Conservation (phyloP, 192 early-diverging fungal genomes). For the Mortierella claussenii region DNA sequence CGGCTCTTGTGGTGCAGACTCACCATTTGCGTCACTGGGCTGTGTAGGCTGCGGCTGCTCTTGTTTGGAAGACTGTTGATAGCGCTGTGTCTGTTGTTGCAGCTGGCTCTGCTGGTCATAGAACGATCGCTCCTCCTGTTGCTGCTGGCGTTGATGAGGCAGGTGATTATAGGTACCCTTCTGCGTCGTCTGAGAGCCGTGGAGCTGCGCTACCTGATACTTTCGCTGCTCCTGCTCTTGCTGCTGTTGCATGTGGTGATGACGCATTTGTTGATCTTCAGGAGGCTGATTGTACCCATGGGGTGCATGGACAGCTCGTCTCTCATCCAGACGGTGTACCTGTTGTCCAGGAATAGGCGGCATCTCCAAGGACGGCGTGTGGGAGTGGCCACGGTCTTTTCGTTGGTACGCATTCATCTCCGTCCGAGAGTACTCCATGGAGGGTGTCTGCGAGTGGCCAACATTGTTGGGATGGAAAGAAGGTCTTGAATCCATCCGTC, state of each 20-base stretch:
- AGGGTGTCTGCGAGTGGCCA: slow-evolving; percentile 39
- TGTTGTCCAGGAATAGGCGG: slow-evolving; percentile 39
- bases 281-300: neutral
- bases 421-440: slow-evolving; percentile 16
- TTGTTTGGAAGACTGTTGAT: slow-evolving; percentile 8
- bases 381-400: slow-evolving; percentile 35
- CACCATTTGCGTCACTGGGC: neutral
- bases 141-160: slow-evolving; percentile 9
- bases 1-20: slow-evolving; percentile 20
- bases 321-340: slow-evolving; percentile 43
- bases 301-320: slow-evolving; percentile 6
- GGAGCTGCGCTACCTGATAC: slow-evolving; percentile 8
- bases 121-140: slow-evolving; percentile 14
- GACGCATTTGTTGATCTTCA: neutral
- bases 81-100: slow-evolving; percentile 10
- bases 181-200: slow-evolving; percentile 19
- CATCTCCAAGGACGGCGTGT: slow-evolving; percentile 48
- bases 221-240: neutral
- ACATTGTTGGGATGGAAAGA: slow-evolving; percentile 19
- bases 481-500: slow-evolving; percentile 22
- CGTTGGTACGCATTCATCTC: slow-evolving; percentile 22
- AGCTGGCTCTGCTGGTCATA: slow-evolving; percentile 13
- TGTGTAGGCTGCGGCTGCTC: too few relatives aligned
- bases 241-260: slow-evolving; percentile 12
- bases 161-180: slow-evolving; percentile 10